A percentile compares a stretch with the other conserved stretches of the same genome.
phyloP scores from a whole-genome alignment of 768 basidiomycete genomes.

The Suillus subluteus region DNA sequence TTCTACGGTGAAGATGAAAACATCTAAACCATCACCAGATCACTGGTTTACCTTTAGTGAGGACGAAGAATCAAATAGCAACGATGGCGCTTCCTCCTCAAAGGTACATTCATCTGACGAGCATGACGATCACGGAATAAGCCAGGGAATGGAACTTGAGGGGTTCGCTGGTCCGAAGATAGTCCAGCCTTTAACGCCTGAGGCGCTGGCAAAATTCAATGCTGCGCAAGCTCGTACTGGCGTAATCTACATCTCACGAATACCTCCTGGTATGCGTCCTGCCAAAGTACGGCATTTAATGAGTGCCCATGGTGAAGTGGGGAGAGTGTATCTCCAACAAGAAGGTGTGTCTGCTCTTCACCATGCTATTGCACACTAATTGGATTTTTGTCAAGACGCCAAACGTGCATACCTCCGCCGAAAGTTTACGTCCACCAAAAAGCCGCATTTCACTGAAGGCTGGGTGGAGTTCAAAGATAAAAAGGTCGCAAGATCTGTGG shows the following conservation, averaged over 20 bases:
- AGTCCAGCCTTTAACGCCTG: conserved; percentile 74
- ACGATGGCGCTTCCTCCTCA: not conserved
- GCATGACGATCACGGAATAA: conserved; percentile 27
- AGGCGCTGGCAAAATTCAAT: conserved; percentile 76
- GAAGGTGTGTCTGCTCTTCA: conserved; percentile 59
- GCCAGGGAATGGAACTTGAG: conserved; percentile 57
- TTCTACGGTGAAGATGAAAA: conserved; percentile 1
- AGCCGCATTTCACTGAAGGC: conserved; percentile 90
- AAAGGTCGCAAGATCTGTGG: conserved; percentile 84
- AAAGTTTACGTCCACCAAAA: conserved; percentile 83
- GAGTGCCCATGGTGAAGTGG: conserved; percentile 87
- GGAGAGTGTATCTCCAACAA: conserved; percentile 89
- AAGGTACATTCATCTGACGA: not conserved
- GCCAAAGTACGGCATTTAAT: conserved; percentile 94
- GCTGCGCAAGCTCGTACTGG: conserved; percentile 77
- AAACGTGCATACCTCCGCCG: conserved; percentile 85
- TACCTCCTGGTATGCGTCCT: conserved; percentile 98
- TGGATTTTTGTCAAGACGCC: conserved; percentile 53
- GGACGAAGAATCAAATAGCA: not conserved
- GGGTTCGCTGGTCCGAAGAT: conserved; percentile 65
- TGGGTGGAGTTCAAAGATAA: conserved; percentile 99
- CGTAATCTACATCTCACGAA: conserved; percentile 91
- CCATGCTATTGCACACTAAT: conserved; percentile 6
- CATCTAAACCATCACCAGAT: not conserved
- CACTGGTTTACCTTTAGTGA: not conserved